Percentiles rank a stretch among this genome's conserved stretches.
Conservation (phyloP, 75 land plant species). For the Gnetum montanum region DNA sequence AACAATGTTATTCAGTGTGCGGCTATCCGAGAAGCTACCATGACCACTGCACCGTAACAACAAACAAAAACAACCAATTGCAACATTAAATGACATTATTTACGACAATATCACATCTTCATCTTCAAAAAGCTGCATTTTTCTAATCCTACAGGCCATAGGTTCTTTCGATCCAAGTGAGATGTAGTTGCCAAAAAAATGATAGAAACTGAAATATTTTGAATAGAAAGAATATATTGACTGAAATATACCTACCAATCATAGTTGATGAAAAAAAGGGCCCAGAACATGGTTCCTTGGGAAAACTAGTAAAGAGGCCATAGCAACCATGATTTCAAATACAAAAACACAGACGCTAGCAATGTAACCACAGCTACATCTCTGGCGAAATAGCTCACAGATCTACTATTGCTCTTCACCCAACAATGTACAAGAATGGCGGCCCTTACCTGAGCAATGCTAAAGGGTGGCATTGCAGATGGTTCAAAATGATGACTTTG, state of each 20-base stretch:
- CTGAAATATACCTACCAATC: constrained; percentile 53
- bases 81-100: too few species aligned
- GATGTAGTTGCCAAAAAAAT: too few species aligned
- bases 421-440: constrained; percentile 97
- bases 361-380: constrained; percentile 66
- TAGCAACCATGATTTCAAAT: constrained; percentile 57
- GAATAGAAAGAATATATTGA: not conserved
- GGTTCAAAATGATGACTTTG: too few species aligned
- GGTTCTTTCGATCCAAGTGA: too few species aligned
- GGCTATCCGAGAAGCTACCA: constrained; percentile 82
- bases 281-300: constrained; percentile 99
- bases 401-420: constrained; percentile 76
- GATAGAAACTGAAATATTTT: too few species aligned
- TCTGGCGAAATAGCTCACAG: constrained; percentile 72
- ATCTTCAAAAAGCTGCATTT: too few species aligned
- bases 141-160: too few species aligned
- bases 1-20: constrained; percentile 48
- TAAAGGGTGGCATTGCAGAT: constrained; percentile 69
- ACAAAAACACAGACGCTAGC: constrained; percentile 66
- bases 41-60: constrained; percentile 61
- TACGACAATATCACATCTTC: too few species aligned
- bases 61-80: not conserved
- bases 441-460: constrained; percentile 56
- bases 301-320: constrained; percentile 90
- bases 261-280: constrained; percentile 88